Evolutionary conservation across 805 yeast species (phyloP).

Genomic region (Ogataea angusta): DNA sequence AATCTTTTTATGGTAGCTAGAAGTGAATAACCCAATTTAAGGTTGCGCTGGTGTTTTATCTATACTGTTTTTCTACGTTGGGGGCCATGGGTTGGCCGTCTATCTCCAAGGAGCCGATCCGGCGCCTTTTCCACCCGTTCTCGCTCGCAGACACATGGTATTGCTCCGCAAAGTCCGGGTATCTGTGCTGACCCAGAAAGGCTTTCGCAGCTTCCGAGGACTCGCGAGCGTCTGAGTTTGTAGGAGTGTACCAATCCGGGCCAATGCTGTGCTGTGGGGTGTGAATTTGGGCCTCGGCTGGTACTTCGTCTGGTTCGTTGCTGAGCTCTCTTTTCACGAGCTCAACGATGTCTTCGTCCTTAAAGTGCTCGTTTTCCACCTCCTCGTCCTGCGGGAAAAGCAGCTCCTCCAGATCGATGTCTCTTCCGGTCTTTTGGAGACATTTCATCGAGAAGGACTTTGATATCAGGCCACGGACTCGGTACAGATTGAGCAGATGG

Average conservation of each 20-base stretch:
- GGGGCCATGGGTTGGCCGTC: neutral
- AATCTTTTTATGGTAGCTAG: too few species aligned
- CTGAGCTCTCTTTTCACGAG: conserved; percentile 24
- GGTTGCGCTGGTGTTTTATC: neutral
- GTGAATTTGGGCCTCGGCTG: neutral
- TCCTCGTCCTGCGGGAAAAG: conserved; percentile 38
- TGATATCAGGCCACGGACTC: conserved; percentile 15
- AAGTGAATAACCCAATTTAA: too few species aligned
- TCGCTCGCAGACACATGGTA: conserved; percentile 12
- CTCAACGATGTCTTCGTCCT: conserved; percentile 34
- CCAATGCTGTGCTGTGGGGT: neutral
- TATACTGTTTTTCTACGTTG: conserved; percentile 1
- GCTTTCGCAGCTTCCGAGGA: neutral
- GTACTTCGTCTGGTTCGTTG: neutral
- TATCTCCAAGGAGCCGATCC: conserved; percentile 2
- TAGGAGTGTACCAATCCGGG: neutral
- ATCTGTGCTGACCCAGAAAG: conserved; percentile 4
- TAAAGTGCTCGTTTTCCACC: conserved; percentile 30
- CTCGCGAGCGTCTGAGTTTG: neutral
- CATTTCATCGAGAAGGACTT: conserved; percentile 4
- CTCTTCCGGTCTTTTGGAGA: conserved; percentile 5
- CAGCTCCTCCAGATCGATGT: conserved; percentile 28
- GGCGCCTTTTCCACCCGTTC: conserved; percentile 7
- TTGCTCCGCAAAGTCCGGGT: conserved; percentile 20
- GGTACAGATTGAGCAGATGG: conserved; percentile 22